Base-by-base conservation (phyloP, 768 basidiomycete species). In the Boletus reticuloceps region DNA sequence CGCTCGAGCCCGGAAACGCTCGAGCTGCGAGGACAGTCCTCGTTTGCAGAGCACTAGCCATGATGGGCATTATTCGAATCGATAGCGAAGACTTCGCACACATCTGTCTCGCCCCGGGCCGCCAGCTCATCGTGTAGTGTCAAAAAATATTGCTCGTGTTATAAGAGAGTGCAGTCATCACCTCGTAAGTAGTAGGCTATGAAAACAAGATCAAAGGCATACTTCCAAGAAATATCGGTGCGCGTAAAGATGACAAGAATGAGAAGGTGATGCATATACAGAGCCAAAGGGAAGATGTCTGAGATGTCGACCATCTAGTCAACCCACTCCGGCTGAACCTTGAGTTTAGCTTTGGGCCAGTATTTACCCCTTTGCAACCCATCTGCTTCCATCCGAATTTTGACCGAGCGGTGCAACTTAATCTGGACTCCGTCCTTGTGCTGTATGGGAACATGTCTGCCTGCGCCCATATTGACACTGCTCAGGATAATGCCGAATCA, bases 321-420 rank as follows among this genome's bases (percentile, higher is more conserved):
- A 32, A 79, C 67, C 77, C 76, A 80, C 25, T 61, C 57, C 0
- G 75, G 74, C 41, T 74, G 60, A 17, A 73, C 64, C 49, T 62
- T 65, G 51, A 76, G 66, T 47, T 69, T 69, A 5, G 79, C 75
- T 42, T 63, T 71, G 7, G 81, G 81, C 49, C 54, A 62, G 55
- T 82, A 82, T 49, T 67, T 69, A 1, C 68, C 67, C 1, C 19
- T 64, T 7, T 19, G n/a, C 39, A 71, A 50, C 1, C 71, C 69
- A 27, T 72, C 63, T 1, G 83, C 79, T 27, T 83, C 80, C 75
- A 84, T 76, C 53, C 85, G 74, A 56, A 78, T 59, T 58, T 71
- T 70, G 51, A 83, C 82, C 25, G 75, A 67, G 11, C 81, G 66
- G 52, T 83, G 82, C 1, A 82, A 42, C 56, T 79, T 81, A 44